Evolutionary conservation across 306 rosid genomes (phyloP), one percentile per base, ranked within the genome.

Genomic region (Cyamopsis tetragonoloba): DNA sequence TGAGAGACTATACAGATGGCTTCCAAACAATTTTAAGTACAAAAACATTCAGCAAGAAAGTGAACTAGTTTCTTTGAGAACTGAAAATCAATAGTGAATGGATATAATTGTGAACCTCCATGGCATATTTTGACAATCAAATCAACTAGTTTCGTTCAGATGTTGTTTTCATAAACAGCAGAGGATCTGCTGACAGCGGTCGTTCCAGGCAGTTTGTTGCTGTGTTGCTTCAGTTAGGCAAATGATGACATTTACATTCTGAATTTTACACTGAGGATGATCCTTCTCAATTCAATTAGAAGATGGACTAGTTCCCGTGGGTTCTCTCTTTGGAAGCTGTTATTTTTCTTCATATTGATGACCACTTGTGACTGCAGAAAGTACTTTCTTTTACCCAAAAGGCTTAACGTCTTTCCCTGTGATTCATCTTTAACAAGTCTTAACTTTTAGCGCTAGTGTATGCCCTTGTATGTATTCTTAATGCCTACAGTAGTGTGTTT

Each of bases 21-120:
- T 89, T 32, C 96, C 93, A 28, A 82, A 73, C 86, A 73, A 75
- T 78, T 78, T 85, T n/a, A 87, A 71, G 80, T 83, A 69, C 73
- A 83, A 77, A 75, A 83, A 82, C 78, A 87, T 77, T 76, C 86
- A 85, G 50, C 88, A 86, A 79, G 98, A 87, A 79, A 85, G 88
- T 73, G 98, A 89, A 70, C 78, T 87, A 49, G 86, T 75, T 35
- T 34, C 82, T 6, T 80, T 92, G 71, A 86, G 51, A 56, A 71
- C 26, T 70, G 89, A 81, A 76, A 91, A 82, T 69, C 83, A 79
- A 72, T 79, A 87, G 82, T 69, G 47, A 68, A 55, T 20, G 62
- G 48, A 22, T 30, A 48, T 38, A 3, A n/a, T 26, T 54, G 37
- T 66, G 6, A 78, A 39, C 75, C 75, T 82, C 46, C 64, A 39